Percentiles rank a stretch among this genome's conserved stretches.
These are phyloP conservation scores for Tolypocladium album DNA, from an alignment of 2,329 filamentous ascomycete species.

Conservation along the genomic window DNA sequence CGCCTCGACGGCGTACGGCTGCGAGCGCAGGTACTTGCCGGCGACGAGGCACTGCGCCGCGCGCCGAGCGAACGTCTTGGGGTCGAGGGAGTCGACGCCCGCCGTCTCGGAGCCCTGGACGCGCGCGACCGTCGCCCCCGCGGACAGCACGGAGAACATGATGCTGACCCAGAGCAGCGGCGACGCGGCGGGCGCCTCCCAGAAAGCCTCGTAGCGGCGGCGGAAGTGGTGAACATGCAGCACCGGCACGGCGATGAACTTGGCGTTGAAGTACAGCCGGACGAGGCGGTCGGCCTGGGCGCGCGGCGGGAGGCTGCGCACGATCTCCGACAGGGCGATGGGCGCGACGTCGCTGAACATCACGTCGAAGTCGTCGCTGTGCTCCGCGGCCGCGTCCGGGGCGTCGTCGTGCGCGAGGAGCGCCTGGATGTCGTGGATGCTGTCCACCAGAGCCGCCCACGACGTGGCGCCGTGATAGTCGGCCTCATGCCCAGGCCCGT, in stretches of 20 bases:
- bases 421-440: conserved; percentile 29
- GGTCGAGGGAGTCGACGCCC: conserved; percentile 5
- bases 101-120: conserved; percentile 12
- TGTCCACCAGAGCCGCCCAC: conserved; percentile 30
- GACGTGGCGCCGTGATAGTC: conserved; percentile 27
- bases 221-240: conserved; percentile 34
- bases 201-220: conserved; percentile 36
- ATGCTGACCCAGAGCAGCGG: conserved; percentile 40
- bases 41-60: conserved; percentile 36
- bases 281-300: conserved; percentile 25
- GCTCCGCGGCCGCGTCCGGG: conserved; percentile 4
- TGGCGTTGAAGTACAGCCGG: conserved; percentile 25
- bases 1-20: conserved; percentile 36
- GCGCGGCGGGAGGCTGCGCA: conserved; percentile 22
- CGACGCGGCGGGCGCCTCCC: conserved; percentile 25
- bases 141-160: conserved; percentile 34
- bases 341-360: conserved; percentile 16
- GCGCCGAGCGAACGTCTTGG: conserved; percentile 20
- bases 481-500: conserved; percentile 1
- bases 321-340: conserved; percentile 19
- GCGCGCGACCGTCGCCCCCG: conserved; percentile 25
- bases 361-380: conserved; percentile 16
- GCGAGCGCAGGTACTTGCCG: conserved; percentile 34
- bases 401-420: conserved; percentile 17
- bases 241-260: conserved; percentile 25